Evolutionary conservation across 1,284 basidiomycete genomes (phyloP).

Genomic region (Nidula niveotomentosa): DNA sequence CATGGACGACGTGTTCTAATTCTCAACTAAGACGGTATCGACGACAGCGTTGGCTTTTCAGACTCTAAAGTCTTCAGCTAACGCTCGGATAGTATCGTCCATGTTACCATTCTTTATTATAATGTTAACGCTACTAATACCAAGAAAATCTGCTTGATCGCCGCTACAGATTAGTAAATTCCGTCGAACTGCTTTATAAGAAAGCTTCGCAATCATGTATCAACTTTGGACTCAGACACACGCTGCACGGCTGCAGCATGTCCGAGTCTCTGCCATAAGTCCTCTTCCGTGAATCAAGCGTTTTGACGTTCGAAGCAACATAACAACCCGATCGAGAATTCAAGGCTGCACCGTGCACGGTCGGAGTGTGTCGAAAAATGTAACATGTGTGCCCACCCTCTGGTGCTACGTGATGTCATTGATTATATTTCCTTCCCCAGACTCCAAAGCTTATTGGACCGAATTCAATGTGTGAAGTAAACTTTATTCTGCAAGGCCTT

Average conservation of each 20-base stretch:
- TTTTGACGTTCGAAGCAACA: background rate
- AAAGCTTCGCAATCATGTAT: too few species aligned
- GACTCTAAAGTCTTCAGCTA: too few species aligned
- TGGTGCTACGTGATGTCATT: slow-evolving; percentile 8
- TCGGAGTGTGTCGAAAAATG: slow-evolving; percentile 8
- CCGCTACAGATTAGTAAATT: too few species aligned
- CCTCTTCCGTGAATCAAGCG: too few species aligned
- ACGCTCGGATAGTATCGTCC: too few species aligned
- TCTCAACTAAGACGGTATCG: too few species aligned
- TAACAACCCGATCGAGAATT: background rate
- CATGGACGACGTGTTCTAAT: too few species aligned
- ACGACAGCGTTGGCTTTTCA: too few species aligned
- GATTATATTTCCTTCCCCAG: background rate
- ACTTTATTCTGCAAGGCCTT: slow-evolving; percentile 1
- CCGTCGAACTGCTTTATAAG: too few species aligned
- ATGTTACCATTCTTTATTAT: too few species aligned
- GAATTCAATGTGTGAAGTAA: slow-evolving; percentile 5
- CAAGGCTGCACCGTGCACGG: background rate
- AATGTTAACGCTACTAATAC: too few species aligned
- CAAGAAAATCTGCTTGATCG: too few species aligned
- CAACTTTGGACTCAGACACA: background rate
- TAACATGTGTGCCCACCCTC: slow-evolving; percentile 3
- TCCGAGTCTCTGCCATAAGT: background rate
- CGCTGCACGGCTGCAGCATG: background rate
- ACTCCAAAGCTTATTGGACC: slow-evolving; percentile 4